Base-by-base conservation (phyloP, 208 protist genomes). In the Kentomonas sorsogonicus region DNA sequence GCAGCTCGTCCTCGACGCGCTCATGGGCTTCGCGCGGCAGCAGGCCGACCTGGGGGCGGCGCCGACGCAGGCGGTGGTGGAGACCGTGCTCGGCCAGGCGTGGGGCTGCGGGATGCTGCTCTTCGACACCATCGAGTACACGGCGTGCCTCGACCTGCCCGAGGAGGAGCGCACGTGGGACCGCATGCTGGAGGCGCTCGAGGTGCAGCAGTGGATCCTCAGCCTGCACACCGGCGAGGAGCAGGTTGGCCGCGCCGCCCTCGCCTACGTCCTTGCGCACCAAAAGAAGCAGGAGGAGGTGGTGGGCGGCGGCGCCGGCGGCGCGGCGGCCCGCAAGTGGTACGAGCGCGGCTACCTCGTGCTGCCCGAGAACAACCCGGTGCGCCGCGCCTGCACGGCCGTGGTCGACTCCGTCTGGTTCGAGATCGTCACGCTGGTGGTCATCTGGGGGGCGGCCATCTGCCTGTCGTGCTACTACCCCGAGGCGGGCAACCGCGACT, bases 161-260 rank as follows among this genome's bases (percentile, higher is more conserved):
- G 56, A 74, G 43, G 38, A 29, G 38, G 83, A 91, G 58, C 71
- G 80, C 1, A 79, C 65, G 51, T 95, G 89, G 90, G 65, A 84
- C 55, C 76, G 78, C 44, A 61, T 85, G 56, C 60, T 87, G 36
- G 67, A 87, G 50, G 74, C 86, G 30, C 72, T 93, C 23, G 75
- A 94, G 72, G 48, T 91, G 57, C 87, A 96, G 63, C 74, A 91
- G 69, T 91, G 85, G 86, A 48, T 96, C 9, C 68, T 94, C 30
- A 74, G 81, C 54, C 74, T 96, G 46, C 90, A 93, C 60, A 74
- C 90, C n/a, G 87, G 90, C 27, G 87, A 96, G 72, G 86, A 96
- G 63, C 83, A 93, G 62, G 86, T 93, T 3, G 91, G 88, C 38
- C 79, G 83, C 39, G 80, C 84, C 25, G 89, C 86, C n/a, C 86